Conservation (phyloP, 2,329 filamentous ascomycete species). For the Fusarium sacchari region DNA sequence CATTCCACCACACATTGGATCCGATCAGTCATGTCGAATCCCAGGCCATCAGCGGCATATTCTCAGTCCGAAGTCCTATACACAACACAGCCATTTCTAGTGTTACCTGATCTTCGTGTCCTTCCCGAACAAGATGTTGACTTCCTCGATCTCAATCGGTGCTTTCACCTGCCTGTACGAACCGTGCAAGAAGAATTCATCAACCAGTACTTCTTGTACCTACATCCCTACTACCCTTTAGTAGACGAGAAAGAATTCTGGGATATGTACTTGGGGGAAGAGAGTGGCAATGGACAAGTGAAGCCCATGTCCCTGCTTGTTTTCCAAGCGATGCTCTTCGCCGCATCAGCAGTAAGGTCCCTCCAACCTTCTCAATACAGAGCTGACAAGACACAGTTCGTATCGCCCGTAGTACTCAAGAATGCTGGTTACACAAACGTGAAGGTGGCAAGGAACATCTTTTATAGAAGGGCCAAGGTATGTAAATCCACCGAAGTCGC, state of each 20-base stretch:
- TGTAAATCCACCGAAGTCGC: accelerated
- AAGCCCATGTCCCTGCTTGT: conserved; percentile 16
- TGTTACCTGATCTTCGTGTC: not conserved
- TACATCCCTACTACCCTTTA: conserved; percentile 27
- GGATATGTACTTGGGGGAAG: conserved; percentile 19
- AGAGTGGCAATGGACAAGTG: not conserved
- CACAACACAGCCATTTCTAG: not conserved
- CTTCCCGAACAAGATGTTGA: conserved; percentile 5
- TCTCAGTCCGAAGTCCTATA: not conserved
- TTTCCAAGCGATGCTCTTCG: conserved; percentile 28
- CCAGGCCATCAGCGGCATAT: not conserved
- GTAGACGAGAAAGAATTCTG: conserved; percentile 29
- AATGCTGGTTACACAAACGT: conserved; percentile 29
- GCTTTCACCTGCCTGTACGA: not conserved
- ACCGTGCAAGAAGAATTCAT: conserved; percentile 9
- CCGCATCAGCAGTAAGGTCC: conserved; percentile 19
- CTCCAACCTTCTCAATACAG: accelerated
- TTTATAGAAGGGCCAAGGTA: conserved; percentile 30
- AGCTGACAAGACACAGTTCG: conserved; percentile 15
- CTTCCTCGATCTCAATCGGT: not conserved
- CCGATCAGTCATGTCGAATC: not conserved
- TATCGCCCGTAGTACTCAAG: conserved; percentile 27
- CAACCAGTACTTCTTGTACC: conserved; percentile 20
- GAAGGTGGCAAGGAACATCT: conserved; percentile 28
- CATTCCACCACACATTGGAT: not conserved